Evolutionary conservation across 768 basidiomycete genomes (phyloP).

Genomic region (Podaxis sp.): DNA sequence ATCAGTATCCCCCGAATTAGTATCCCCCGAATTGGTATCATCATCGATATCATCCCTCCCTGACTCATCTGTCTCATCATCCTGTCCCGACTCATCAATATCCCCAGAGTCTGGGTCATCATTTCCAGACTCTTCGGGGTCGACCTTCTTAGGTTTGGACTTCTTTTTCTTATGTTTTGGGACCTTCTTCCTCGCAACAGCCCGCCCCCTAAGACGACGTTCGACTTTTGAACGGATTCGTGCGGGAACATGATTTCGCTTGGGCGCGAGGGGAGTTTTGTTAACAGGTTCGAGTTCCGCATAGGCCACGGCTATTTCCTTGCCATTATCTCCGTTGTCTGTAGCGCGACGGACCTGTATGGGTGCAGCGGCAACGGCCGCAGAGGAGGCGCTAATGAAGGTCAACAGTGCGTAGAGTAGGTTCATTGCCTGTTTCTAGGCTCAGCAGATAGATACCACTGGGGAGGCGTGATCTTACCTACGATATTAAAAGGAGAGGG

Average conservation of each 20-base stretch:
- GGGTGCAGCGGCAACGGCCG: background rate
- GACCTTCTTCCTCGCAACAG: background rate
- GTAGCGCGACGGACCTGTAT: background rate
- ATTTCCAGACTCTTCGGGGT: conserved; percentile 4
- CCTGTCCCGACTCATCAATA: conserved; percentile 1
- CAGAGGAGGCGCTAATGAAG: background rate
- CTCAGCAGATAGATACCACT: background rate
- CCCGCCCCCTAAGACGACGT: background rate
- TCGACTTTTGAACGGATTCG: background rate
- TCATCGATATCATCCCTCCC: background rate
- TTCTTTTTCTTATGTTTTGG: background rate
- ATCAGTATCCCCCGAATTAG: background rate
- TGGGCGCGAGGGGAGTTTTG: background rate
- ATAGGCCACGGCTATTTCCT: background rate
- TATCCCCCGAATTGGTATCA: background rate
- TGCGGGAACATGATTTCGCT: background rate
- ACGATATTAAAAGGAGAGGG: background rate
- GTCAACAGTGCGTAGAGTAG: background rate
- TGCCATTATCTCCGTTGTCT: background rate
- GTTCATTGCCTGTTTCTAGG: background rate
- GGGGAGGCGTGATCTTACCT: background rate
- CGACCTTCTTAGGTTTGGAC: background rate
- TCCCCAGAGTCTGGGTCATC: conserved; percentile 9
- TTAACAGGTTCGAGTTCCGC: conserved; percentile 1
- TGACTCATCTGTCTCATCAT: conserved; percentile 5